A percentile compares a stretch with the other conserved stretches of the same genome.
Evolutionary conservation across 352 stramenopile genomes (phyloP).

Genomic region (Pythium brachiatum): DNA sequence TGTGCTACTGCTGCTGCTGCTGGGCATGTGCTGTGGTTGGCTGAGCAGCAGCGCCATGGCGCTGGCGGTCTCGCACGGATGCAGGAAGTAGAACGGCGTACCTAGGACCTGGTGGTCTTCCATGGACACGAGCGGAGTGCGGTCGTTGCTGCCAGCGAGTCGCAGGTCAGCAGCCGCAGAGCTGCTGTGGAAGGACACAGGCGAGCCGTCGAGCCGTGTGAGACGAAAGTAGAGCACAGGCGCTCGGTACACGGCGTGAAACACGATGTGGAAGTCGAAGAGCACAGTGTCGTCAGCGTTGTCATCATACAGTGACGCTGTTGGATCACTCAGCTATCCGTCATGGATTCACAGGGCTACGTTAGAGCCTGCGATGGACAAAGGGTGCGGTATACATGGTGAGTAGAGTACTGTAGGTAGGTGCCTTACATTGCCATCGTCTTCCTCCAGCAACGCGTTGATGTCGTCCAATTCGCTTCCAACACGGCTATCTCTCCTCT

Average conservation of each 20-base stretch:
- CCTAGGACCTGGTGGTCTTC: slow-evolving; percentile 70
- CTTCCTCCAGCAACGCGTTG: slow-evolving; percentile 17
- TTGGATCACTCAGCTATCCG: slow-evolving; percentile 8
- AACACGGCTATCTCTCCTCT: background rate
- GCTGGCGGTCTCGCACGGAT: slow-evolving; percentile 73
- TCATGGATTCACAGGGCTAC: background rate
- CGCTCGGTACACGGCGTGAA: slow-evolving; percentile 71
- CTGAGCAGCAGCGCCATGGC: slow-evolving; percentile 62
- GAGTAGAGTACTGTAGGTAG: background rate
- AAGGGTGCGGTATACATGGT: background rate
- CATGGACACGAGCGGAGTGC: slow-evolving; percentile 47
- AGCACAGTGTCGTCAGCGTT: slow-evolving; percentile 31
- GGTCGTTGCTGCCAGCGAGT: slow-evolving; percentile 35
- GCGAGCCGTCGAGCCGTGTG: slow-evolving; percentile 38
- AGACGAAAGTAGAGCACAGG: slow-evolving; percentile 72
- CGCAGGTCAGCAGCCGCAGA: slow-evolving; percentile 12
- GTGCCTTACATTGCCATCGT: slow-evolving; percentile 7
- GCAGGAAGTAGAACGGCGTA: slow-evolving; percentile 67
- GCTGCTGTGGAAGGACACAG: slow-evolving; percentile 11
- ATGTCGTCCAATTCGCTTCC: slow-evolving; percentile 6
- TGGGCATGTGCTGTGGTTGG: slow-evolving; percentile 6
- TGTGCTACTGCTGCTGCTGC: background rate
- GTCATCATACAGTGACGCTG: background rate
- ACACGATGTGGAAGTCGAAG: slow-evolving; percentile 82
- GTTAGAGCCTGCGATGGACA: background rate